Evolutionary conservation across 2,329 filamentous ascomycete genomes (phyloP).

Genomic region (Drechmeria coniospora): DNA sequence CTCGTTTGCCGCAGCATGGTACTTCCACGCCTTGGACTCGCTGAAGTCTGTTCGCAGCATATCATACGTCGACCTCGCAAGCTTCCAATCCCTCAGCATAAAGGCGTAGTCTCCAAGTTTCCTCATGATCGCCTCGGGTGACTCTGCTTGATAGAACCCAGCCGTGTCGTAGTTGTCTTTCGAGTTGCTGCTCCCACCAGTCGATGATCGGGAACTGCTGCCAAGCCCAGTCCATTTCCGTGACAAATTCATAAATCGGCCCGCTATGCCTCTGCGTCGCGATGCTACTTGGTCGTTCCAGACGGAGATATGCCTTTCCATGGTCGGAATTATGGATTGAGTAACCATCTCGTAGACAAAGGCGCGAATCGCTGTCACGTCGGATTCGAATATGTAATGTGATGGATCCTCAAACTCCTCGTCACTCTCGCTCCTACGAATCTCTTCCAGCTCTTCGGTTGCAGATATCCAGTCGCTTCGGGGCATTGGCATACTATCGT

Average conservation of each 20-base stretch:
- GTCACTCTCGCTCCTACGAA: constrained; percentile 50
- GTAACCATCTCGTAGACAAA: constrained; percentile 92
- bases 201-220: constrained; percentile 43
- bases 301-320: constrained; percentile 79
- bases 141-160: constrained; percentile 72
- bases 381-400: constrained; percentile 79
- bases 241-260: constrained; percentile 86
- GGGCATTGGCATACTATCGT: constrained; percentile 73
- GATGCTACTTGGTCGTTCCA: constrained; percentile 99
- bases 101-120: constrained; percentile 91
- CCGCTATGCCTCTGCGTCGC: constrained; percentile 70
- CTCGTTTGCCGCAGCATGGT: constrained; percentile 86
- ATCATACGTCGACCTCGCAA: constrained; percentile 85
- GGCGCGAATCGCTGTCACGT: constrained; percentile 71
- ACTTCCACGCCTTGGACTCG: constrained; percentile 93
- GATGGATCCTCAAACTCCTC: constrained; percentile 56
- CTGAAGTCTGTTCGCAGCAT: constrained; percentile 76
- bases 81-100: constrained; percentile 91
- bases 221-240: constrained; percentile 82
- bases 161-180: constrained; percentile 62
- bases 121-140: constrained; percentile 79
- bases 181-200: constrained; percentile 31
- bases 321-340: constrained; percentile 85
- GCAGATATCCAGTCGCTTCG: constrained; percentile 82
- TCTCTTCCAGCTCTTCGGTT: constrained; percentile 64